A percentile compares a stretch with the other conserved stretches of the same genome.
These are phyloP conservation scores for Boletus reticulatus DNA, from an alignment of 768 basidiomycete species.

Conservation along the genomic window DNA sequence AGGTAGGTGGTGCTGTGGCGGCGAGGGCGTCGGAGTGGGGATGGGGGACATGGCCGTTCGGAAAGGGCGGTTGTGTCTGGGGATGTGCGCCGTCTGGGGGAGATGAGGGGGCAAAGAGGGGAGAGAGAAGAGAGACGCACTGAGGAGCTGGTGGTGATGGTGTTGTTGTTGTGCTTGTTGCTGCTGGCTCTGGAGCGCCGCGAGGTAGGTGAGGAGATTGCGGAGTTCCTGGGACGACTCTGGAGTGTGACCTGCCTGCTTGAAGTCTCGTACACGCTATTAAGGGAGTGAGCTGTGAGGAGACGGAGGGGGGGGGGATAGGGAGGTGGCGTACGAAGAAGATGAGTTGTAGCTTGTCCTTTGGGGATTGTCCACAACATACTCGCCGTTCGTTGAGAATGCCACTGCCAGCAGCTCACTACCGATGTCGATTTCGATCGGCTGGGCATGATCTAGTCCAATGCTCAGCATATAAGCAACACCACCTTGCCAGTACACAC, in stretches of 20 bases:
- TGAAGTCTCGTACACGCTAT: conserved; percentile 45
- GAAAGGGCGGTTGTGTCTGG: conserved; percentile 32
- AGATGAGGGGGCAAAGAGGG: conserved; percentile 18
- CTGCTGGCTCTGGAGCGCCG: conserved; percentile 28
- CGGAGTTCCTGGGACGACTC: conserved; percentile 45
- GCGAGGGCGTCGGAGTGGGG: conserved; percentile 23
- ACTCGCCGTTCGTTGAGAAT: no score
- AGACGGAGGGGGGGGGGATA: neutral
- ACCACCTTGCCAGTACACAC: no score
- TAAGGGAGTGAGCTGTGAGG: neutral
- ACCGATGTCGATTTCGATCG: conserved; percentile 32
- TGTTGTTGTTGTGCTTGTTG: conserved; percentile 28
- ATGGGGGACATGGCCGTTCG: conserved; percentile 45
- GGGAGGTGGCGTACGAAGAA: conserved; percentile 9
- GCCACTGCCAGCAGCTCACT: no score
- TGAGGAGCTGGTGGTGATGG: conserved; percentile 32
- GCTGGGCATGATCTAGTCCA: no score
- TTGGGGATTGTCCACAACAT: conserved; percentile 9
- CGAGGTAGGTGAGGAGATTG: conserved; percentile 39
- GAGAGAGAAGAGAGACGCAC: conserved; percentile 18
- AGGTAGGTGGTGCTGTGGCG: conserved; percentile 12
- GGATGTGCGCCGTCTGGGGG: conserved; percentile 26
- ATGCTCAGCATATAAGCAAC: no score
- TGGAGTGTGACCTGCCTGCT: conserved; percentile 42
- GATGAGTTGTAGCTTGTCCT: conserved; percentile 28